These are phyloP conservation scores for Exophiala sp. DNA, from an alignment of 2,329 filamentous ascomycete genomes.

Conservation along the genomic window DNA sequence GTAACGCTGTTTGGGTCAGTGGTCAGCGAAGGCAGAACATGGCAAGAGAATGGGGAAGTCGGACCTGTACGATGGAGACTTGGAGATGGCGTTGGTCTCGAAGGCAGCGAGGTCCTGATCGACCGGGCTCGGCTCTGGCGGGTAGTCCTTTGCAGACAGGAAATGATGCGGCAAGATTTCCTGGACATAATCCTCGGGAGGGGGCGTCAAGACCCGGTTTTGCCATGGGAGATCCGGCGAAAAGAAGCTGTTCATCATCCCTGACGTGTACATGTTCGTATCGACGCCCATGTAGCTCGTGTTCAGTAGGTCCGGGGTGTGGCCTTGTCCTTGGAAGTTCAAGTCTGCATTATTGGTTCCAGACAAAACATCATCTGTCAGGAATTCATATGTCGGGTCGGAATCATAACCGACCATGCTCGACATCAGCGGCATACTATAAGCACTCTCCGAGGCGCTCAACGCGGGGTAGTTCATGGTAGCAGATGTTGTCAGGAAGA, in stretches of 20 bases:
- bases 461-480: slow-evolving; percentile 14
- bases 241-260: slow-evolving; percentile 12
- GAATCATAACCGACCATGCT: slow-evolving; percentile 10
- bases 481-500: slow-evolving; percentile 12
- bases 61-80: slow-evolving; percentile 14
- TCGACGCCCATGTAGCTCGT: slow-evolving; percentile 16
- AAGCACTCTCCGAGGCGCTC: slow-evolving; percentile 9
- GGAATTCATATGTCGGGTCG: slow-evolving; percentile 18
- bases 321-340: slow-evolving; percentile 15
- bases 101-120: slow-evolving; percentile 8
- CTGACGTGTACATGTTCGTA: slow-evolving; percentile 9
- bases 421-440: slow-evolving; percentile 12
- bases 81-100: slow-evolving; percentile 5
- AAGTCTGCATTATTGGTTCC: slow-evolving; percentile 6
- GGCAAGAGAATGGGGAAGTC: slow-evolving; percentile 1
- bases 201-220: slow-evolving; percentile 13
- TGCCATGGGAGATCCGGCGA: slow-evolving; percentile 7
- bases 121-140: slow-evolving; percentile 7
- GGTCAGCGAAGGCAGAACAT: slow-evolving; percentile 1
- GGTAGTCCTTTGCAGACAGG: slow-evolving; percentile 10
- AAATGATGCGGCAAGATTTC: slow-evolving; percentile 6
- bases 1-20: slow-evolving; percentile 7
- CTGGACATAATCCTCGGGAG: slow-evolving; percentile 20
- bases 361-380: slow-evolving; percentile 17
- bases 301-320: slow-evolving; percentile 15